phyloP scores from a whole-genome alignment of 2,329 filamentous ascomycete genomes.

The Xylaria sp. region DNA sequence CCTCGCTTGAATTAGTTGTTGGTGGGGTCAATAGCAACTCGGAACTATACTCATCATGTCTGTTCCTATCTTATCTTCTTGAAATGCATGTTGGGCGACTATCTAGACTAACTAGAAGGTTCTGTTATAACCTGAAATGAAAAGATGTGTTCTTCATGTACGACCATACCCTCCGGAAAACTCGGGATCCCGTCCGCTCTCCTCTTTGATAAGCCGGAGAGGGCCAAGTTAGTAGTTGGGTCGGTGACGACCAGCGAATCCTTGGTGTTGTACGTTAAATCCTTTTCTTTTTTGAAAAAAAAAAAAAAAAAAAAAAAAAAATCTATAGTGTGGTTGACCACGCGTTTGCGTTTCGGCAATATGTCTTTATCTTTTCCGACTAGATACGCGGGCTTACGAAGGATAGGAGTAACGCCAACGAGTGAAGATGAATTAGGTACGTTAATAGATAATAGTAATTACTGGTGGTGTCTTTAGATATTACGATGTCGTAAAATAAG shows the following conservation, averaged over 20 bases:
- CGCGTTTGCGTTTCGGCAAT: no score
- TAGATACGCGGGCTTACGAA: no score
- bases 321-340: no score
- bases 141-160: background rate
- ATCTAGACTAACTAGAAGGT: background rate
- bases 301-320: no score
- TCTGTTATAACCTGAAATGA: background rate
- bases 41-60: background rate
- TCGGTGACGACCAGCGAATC: no score
- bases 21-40: background rate
- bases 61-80: no score
- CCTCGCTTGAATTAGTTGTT: background rate
- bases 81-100: background rate
- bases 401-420: no score
- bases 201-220: conserved; percentile 19
- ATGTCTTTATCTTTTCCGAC: no score
- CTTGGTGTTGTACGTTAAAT: background rate
- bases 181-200: conserved; percentile 25
- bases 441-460: conserved; percentile 22
- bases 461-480: background rate
- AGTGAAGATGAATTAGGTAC: no score
- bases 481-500: background rate
- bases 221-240: conserved; percentile 10
- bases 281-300: background rate
- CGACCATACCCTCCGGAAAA: conserved; percentile 14